A percentile compares a stretch with the other conserved stretches of the same genome.
These are phyloP conservation scores for Hypholoma sublateritium DNA, from an alignment of 768 basidiomycete species.

Conservation along the genomic window DNA sequence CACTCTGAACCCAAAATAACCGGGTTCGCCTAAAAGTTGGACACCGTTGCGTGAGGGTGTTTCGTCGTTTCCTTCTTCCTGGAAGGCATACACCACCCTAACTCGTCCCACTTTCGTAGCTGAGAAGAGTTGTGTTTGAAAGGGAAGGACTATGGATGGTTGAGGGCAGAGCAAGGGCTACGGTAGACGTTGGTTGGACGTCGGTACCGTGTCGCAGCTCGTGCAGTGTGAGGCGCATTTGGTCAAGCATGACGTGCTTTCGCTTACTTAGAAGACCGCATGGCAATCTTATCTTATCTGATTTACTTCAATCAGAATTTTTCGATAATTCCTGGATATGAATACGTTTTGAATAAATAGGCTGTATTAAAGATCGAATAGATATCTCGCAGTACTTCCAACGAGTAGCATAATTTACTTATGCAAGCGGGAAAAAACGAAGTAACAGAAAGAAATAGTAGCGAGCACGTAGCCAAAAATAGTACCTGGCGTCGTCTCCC, in stretches of 20 bases:
- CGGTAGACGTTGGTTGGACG: background rate
- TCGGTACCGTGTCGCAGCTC: background rate
- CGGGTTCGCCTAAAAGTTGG: too few relatives aligned
- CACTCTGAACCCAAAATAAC: too few relatives aligned
- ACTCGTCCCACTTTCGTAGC: background rate
- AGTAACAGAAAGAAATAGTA: background rate
- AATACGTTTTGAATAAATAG: background rate
- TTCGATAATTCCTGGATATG: too few relatives aligned
- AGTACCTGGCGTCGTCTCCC: too few relatives aligned
- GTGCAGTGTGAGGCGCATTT: background rate
- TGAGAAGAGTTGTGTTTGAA: background rate
- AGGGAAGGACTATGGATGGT: background rate
- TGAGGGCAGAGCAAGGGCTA: background rate
- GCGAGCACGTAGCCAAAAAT: too few relatives aligned
- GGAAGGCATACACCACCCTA: background rate
- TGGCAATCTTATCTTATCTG: background rate
- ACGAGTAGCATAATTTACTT: background rate
- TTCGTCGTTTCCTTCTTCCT: background rate
- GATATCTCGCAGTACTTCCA: background rate
- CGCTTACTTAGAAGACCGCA: background rate
- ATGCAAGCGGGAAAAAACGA: background rate
- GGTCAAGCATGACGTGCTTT: conserved; percentile 1
- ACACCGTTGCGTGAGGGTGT: too few relatives aligned
- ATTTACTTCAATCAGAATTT: background rate
- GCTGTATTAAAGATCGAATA: background rate